Evolutionary conservation across 352 stramenopile genomes (phyloP).

Genomic region (Blastocystis sp.): DNA sequence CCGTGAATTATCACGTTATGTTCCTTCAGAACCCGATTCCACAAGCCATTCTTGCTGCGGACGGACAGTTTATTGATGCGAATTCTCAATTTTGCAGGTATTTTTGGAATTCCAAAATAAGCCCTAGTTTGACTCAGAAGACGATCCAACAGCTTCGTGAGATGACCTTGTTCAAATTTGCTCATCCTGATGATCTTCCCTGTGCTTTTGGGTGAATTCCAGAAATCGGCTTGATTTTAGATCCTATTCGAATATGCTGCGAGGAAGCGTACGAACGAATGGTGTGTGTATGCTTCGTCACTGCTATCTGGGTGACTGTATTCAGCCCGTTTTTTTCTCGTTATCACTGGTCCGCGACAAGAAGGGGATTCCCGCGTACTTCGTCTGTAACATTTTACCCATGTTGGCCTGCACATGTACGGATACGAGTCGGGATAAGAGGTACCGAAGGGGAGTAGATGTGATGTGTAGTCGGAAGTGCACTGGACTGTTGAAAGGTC

Average conservation of each 20-base stretch:
- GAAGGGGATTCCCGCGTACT: not conserved
- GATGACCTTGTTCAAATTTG: conserved; percentile 56
- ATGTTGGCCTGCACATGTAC: conserved; percentile 39
- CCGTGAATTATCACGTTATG: conserved; percentile 56
- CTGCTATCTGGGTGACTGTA: conserved; percentile 39
- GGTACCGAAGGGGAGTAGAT: not conserved
- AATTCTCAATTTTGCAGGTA: conserved; percentile 52
- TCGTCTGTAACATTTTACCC: conserved; percentile 54
- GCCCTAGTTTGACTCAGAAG: not conserved
- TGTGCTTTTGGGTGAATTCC: conserved; percentile 35
- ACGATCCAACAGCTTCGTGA: conserved; percentile 28
- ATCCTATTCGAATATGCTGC: conserved; percentile 56
- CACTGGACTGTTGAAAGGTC: conserved; percentile 6
- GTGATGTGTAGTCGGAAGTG: not conserved
- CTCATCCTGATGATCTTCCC: conserved; percentile 54
- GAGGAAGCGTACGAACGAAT: not conserved
- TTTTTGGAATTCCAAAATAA: not conserved
- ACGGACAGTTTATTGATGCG: conserved; percentile 59
- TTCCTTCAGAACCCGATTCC: conserved; percentile 59
- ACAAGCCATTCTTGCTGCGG: conserved; percentile 23
- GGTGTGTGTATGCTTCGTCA: conserved; percentile 55
- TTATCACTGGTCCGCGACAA: conserved; percentile 14
- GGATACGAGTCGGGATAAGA: not conserved
- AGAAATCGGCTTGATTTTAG: not conserved
- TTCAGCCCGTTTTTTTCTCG: conserved; percentile 57